These are phyloP conservation scores for Dothiorella sarmentorum DNA, from an alignment of 2,329 filamentous ascomycete species.

Conservation along the genomic window DNA sequence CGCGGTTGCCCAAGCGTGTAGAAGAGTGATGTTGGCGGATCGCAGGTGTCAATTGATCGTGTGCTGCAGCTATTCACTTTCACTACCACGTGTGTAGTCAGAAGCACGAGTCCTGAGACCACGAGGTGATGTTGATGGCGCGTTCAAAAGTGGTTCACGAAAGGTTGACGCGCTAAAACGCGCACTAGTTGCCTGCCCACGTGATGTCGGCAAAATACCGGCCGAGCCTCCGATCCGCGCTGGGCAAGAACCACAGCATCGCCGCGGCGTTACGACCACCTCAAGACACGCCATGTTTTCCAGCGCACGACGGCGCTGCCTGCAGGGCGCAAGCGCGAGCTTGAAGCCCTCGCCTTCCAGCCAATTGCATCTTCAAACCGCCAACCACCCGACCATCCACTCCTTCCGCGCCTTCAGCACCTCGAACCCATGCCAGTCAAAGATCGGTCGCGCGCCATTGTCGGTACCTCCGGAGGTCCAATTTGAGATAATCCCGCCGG, in stretches of 20 bases:
- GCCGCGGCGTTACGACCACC: not conserved
- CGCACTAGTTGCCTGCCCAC: conserved; percentile 8
- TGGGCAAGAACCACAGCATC: conserved; percentile 1
- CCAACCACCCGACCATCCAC: conserved; percentile 63
- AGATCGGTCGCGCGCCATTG: conserved; percentile 70
- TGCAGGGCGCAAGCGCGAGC: conserved; percentile 51
- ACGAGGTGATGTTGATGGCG: too few species aligned
- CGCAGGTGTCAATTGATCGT: not conserved
- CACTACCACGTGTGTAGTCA: not conserved
- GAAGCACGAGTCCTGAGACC: too few species aligned
- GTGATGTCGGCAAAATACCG: not conserved
- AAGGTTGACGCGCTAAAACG: not conserved
- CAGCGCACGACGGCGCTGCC: conserved; percentile 55
- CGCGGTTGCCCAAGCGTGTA: not conserved
- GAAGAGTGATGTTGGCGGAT: not conserved
- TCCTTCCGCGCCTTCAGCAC: conserved; percentile 64
- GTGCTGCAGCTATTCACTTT: not conserved
- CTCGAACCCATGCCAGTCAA: conserved; percentile 64
- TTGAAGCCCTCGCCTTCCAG: conserved; percentile 29
- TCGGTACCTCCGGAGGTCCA: conserved; percentile 58
- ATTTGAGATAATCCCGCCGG: conserved; percentile 63
- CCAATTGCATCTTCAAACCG: conserved; percentile 57
- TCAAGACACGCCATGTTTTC: conserved; percentile 57
- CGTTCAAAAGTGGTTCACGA: too few species aligned
- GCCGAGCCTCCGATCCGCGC: not conserved